These are phyloP conservation scores for Thozetella sp. DNA, from an alignment of 495 filamentous ascomycete genomes.

Conservation along the genomic window DNA sequence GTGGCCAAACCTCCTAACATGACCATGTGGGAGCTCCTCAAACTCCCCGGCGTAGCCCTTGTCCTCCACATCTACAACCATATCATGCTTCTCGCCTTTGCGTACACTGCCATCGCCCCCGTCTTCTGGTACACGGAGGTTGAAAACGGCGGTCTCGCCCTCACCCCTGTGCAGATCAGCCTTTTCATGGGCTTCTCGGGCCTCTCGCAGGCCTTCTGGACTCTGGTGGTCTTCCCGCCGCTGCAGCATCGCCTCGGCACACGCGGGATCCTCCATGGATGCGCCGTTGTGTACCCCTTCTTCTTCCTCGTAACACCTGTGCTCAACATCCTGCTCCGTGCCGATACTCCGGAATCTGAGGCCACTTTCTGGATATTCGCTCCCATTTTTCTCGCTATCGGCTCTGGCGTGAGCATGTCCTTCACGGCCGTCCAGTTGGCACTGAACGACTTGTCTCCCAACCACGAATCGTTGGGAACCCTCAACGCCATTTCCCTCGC, in stretches of 20 bases:
- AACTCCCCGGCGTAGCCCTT: conserved; percentile 57
- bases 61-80: conserved; percentile 65
- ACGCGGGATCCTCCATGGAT: conserved; percentile 56
- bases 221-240: conserved; percentile 62
- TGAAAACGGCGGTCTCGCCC: conserved; percentile 61
- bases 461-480: conserved; percentile 57
- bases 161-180: conserved; percentile 59
- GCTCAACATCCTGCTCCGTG: conserved; percentile 52
- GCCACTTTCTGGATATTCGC: conserved; percentile 58
- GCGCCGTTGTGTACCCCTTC: conserved; percentile 56
- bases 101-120: conserved; percentile 65
- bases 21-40: conserved; percentile 57
- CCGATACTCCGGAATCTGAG: conserved; percentile 20
- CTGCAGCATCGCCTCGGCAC: conserved; percentile 61
- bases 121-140: conserved; percentile 64
- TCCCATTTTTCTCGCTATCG: conserved; percentile 38
- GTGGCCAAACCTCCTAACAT: conserved; percentile 23
- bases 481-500: conserved; percentile 67
- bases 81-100: conserved; percentile 62
- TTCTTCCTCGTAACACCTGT: conserved; percentile 55
- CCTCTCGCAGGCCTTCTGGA: conserved; percentile 63
- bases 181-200: conserved; percentile 60
- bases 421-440: conserved; percentile 70
- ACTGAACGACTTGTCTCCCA: conserved; percentile 69
- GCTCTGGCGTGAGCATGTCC: conserved; percentile 65